Base-by-base conservation (phyloP, 2,329 filamentous ascomycete species). In the Lecanoromycetidae sp. region DNA sequence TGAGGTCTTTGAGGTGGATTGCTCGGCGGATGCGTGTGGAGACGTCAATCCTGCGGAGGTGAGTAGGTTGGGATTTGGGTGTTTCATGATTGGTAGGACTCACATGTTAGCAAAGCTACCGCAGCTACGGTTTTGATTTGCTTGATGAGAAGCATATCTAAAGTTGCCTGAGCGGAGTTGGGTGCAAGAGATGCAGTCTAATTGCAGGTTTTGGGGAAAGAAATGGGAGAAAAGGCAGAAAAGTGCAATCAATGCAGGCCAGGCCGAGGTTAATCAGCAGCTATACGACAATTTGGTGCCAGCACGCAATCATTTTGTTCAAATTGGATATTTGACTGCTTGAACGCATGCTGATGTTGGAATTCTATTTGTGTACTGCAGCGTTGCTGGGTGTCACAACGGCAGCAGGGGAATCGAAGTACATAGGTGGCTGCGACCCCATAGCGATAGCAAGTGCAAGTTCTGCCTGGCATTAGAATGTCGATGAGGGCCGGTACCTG, bases 1-100 rank as follows among this genome's bases (percentile, higher is more conserved):
- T 68, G 63, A 75, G 66, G 61, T 90, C 82, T 63, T 84, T 80
- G 58, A 79, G 74, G 60, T 82, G 75, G 62, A 94, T 90, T 51
- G 87, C 87, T 57, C 87, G 81, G 55, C 87, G 82, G 36, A 93
- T 72, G 57, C 87, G 83, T 62, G 80, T 77, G 48, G 80, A 76
- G 49, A 84, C 76, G 54, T 87, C 80, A 66, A 90, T 87, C 82
- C 80, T 87, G 52, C 10, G 20, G 8, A 30, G 6, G n/a, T 38
- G 2, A 42, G 32, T 30, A 5, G 25, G 29, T 19, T 26, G 23
- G 5, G n/a, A 12, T 17, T 23, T 8, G 26, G 44, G 2, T 4
- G 15, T 6, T 25, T 33, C 8, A 40, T 10, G 20, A 9, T 26
- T 19, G 19, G 30, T 29, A 8, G 13, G 23, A 35, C 45, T 30